Base-by-base conservation (phyloP, 2,329 filamentous ascomycete species). In the Zopfia rhizophila region DNA sequence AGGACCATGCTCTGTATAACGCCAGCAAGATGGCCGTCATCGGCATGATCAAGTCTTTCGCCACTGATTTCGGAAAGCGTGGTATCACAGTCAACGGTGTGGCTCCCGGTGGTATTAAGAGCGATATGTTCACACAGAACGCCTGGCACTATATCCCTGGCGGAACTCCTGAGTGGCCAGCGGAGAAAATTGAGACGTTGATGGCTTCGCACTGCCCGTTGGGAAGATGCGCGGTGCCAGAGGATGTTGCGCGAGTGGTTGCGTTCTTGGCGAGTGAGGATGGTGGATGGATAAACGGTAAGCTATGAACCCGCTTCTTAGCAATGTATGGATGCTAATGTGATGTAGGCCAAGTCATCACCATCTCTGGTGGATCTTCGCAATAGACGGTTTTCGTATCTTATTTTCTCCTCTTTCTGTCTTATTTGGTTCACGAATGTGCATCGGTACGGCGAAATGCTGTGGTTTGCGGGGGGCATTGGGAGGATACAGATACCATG, bases 81-180 rank as follows among this genome's bases (percentile, higher is more conserved):
- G 81, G 83, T 38, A 85, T 89, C 64, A 89, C 86, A 0, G 86
- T 87, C 72, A 90, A 90, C 61, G 86, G 85, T 55, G 85, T 89
- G 33, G 87, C 87, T 2, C 87, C 87, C 2, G 86, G 86, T 44
- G 86, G 86, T 31, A 85, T 89, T 75, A 87, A 89, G 80, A 85
- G 80, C 30, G 88, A 91, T 70, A 91, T 91, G 88, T 91, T 87
- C 75, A 79, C 85, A 51, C 80, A 83, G 70, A 87, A 87, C 69
- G 80, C 84, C 17, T 75, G 74, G 69, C 72, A 73, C 44, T 77
- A 78, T 55, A 79, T 79, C 29, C 77, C 77, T 1, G 75, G 75
- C 3, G 78, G 72, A 7, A 72, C 65, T 4, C 76, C 77, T n/a
- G 76, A 78, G 22, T 77, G 72, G 72, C 68, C 76, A 1, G 75